phyloP scores from a whole-genome alignment of 2,329 filamentous ascomycete genomes.

The Aspergillus ustus region DNA sequence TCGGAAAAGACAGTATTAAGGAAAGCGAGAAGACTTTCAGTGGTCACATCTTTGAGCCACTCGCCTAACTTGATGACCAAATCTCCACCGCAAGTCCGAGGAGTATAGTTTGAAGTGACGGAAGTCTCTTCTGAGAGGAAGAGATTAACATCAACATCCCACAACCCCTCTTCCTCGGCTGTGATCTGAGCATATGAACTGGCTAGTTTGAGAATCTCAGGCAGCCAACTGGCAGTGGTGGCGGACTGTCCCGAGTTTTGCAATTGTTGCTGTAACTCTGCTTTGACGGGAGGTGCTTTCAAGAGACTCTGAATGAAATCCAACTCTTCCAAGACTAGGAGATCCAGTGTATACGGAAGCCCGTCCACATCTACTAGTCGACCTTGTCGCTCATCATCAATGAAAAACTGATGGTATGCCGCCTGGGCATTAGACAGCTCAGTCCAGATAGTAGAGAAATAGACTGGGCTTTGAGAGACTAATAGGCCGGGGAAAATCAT shows the following conservation, averaged over 20 bases:
- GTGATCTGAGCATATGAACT: slow-evolving; percentile 88
- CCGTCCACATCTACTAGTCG: slow-evolving; percentile 87
- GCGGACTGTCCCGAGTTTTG: slow-evolving; percentile 62
- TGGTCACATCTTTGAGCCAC: slow-evolving; percentile 76
- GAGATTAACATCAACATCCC: slow-evolving; percentile 95
- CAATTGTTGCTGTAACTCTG: slow-evolving; percentile 83
- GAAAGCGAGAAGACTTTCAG: slow-evolving; percentile 79
- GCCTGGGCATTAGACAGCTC: slow-evolving; percentile 76
- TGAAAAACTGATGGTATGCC: slow-evolving; percentile 81
- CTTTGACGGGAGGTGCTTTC: slow-evolving; percentile 82
- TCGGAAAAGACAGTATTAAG: slow-evolving; percentile 73
- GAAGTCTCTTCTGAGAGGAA: slow-evolving; percentile 95
- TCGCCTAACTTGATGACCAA: slow-evolving; percentile 90
- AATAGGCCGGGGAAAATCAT: slow-evolving; percentile 80
- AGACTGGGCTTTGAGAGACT: slow-evolving; percentile 76
- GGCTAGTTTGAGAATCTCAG: slow-evolving; percentile 84
- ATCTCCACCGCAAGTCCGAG: slow-evolving; percentile 89
- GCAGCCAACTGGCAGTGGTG: slow-evolving; percentile 75
- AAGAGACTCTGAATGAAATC: slow-evolving; percentile 94
- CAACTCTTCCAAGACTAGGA: slow-evolving; percentile 88
- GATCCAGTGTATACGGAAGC: slow-evolving; percentile 93
- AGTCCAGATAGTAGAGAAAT: slow-evolving; percentile 89
- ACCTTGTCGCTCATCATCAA: slow-evolving; percentile 82
- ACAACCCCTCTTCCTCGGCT: slow-evolving; percentile 88
- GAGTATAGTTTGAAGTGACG: slow-evolving; percentile 93